Evolutionary conservation across 73 alveolate genomes (phyloP).

Genomic region (Paramecium sexaurelia): DNA sequence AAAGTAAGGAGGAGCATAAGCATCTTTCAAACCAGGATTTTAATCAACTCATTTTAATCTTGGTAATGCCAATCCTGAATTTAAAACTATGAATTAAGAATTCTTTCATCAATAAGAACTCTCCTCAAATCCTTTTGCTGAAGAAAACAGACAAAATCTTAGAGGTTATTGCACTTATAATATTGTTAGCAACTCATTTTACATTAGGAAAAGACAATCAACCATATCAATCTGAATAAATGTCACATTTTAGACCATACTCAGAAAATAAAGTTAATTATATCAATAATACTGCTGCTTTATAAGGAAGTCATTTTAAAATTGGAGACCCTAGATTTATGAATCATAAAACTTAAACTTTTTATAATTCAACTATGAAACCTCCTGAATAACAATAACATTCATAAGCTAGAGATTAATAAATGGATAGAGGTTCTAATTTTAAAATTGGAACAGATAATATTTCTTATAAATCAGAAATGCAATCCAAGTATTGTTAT

Average conservation of each 20-base stretch:
- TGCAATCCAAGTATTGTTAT: background rate
- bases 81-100: slow-evolving; percentile 34
- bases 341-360: slow-evolving; percentile 17
- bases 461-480: background rate
- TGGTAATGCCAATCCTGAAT: slow-evolving; percentile 4
- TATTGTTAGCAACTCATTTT: slow-evolving; percentile 36
- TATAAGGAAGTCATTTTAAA: slow-evolving; percentile 37
- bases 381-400: background rate
- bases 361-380: background rate
- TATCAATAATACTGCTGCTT: background rate
- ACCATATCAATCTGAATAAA: slow-evolving; percentile 6
- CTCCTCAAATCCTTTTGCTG: slow-evolving; percentile 21
- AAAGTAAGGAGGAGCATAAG: background rate
- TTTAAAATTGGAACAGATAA: slow-evolving; percentile 1
- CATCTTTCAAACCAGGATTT: background rate
- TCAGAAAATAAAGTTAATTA: background rate
- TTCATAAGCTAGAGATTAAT: slow-evolving; percentile 8
- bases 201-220: background rate
- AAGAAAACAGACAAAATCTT: slow-evolving; percentile 37
- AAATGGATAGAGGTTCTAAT: slow-evolving; percentile 47
- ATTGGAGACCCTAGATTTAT: slow-evolving; percentile 59
- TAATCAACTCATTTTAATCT: background rate
- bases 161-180: background rate
- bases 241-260: slow-evolving; percentile 48
- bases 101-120: background rate